Evolutionary conservation across 805 yeast species (phyloP), one percentile per base, ranked within the genome.

Genomic region (Metschnikowia colocasiae): DNA sequence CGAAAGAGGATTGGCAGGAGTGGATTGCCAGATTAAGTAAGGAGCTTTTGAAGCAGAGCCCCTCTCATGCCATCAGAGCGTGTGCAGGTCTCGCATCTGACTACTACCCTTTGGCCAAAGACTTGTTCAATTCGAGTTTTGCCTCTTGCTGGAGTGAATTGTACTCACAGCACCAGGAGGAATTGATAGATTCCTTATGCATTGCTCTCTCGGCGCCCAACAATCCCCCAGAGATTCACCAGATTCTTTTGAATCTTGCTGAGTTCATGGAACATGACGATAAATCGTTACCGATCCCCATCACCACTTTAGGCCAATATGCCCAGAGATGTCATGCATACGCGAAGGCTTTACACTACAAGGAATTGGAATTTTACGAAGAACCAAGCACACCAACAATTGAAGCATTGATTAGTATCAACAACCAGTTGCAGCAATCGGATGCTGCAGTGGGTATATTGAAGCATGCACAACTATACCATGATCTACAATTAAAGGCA

Each of bases 211-310:
- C 92, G 0, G 86, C 97, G 0, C 86, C 95, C 3, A 87, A 90
- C 56, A 89, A 88, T 53, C 96, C 97, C 0, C 97, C 99, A 0
- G 99, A 94, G 57, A 91, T 94, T 38, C 85, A 90, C 59, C 98
- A 94, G 61, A 85, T 90, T 1, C 73, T 94, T 49, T 73, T 94
- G 55, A 91, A 92, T 54, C 71, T 94, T 47, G 96, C 96, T 0
- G 99, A 94, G 64, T 94, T 87, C 60, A 85, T 94, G 94, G 99
- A 94, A 61, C 98, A 92, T 58, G 97, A 92, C 64, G 97, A 90
- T 56, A 91, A 90, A 59, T 87, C 97, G 0, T 74, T 94, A 49
- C 97, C 97, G 0, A 86, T 94, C 36, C 85, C 95, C 29, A 87
- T 87, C n/a, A 81, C 91, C 3, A 87, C 95, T 0, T 71, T 94